Evolutionary conservation across 106 monocot species (phyloP).

Genomic region (Acorus gramineus): DNA sequence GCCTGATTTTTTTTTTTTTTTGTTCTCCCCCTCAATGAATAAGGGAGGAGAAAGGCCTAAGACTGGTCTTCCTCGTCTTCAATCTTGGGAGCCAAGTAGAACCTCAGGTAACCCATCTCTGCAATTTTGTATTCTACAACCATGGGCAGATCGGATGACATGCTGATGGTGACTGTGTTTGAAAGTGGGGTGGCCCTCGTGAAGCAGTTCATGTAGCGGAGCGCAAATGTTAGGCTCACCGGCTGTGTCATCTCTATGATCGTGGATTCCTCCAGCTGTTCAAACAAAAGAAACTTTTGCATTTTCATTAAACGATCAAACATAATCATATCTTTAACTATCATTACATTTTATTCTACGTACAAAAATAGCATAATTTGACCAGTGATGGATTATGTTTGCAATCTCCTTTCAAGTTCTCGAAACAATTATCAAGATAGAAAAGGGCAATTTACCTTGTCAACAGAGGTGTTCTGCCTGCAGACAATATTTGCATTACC

Average conservation of each 20-base stretch:
- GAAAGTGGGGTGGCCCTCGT: slow-evolving; percentile 11
- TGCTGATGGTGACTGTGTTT: slow-evolving; percentile 9
- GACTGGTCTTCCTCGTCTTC: slow-evolving; percentile 12
- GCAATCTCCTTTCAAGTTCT: no score
- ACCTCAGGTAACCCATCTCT: slow-evolving; percentile 13
- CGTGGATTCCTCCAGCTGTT: slow-evolving; percentile 12
- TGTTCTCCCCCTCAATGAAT: no score
- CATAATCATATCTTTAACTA: background rate
- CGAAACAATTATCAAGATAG: no score
- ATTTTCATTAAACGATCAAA: background rate
- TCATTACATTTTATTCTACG: no score
- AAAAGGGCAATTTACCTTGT: slow-evolving; percentile 4
- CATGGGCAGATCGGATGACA: slow-evolving; percentile 14
- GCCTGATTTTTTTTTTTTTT: no score
- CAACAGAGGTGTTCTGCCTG: slow-evolving; percentile 12
- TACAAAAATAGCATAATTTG: no score
- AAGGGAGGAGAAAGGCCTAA: no score
- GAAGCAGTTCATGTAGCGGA: slow-evolving; percentile 14
- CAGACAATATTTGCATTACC: slow-evolving; percentile 21
- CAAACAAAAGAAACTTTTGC: background rate
- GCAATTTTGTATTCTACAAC: slow-evolving; percentile 19
- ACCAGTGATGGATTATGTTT: no score
- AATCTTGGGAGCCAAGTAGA: slow-evolving; percentile 15
- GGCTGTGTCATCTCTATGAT: slow-evolving; percentile 9
- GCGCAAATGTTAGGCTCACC: slow-evolving; percentile 11